Percentiles rank a stretch among this genome's conserved stretches.
These are phyloP conservation scores for Pestalotiopsis sp. DNA, from an alignment of 2,329 filamentous ascomycete species.

Conservation along the genomic window DNA sequence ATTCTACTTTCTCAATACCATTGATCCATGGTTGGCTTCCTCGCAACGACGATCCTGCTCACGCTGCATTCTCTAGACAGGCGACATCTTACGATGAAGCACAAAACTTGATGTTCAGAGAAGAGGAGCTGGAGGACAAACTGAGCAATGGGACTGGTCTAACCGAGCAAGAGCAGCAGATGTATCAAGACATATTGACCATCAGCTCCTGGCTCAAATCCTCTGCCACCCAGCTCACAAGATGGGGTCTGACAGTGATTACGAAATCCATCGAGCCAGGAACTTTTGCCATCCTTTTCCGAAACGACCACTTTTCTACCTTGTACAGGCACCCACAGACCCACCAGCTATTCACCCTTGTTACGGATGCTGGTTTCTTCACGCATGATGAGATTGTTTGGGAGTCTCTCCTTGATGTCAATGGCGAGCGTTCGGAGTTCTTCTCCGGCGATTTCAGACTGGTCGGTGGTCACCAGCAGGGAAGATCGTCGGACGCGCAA, in stretches of 20 bases:
- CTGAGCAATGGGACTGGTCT: constrained; percentile 64
- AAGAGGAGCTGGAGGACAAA: constrained; percentile 86
- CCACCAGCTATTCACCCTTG: constrained; percentile 75
- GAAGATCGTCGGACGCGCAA: constrained; percentile 17
- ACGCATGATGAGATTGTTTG: constrained; percentile 90
- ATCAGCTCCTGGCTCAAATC: constrained; percentile 82
- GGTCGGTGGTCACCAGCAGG: constrained; percentile 63
- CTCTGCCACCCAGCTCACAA: constrained; percentile 86
- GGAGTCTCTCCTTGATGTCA: constrained; percentile 91
- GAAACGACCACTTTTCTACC: constrained; percentile 97
- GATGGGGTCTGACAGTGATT: constrained; percentile 77
- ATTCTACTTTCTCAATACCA: constrained; percentile 85
- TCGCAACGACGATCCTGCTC: constrained; percentile 64
- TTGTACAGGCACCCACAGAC: constrained; percentile 85
- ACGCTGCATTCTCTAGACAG: constrained; percentile 70
- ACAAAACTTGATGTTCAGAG: constrained; percentile 83
- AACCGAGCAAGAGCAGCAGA: constrained; percentile 71
- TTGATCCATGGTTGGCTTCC: constrained; percentile 94
- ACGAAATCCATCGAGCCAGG: constrained; percentile 72
- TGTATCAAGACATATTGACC: constrained; percentile 79
- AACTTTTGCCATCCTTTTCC: constrained; percentile 86
- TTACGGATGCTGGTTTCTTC: constrained; percentile 91
- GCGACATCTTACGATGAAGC: constrained; percentile 90
- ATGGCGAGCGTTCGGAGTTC: constrained; percentile 79
- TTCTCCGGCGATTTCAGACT: constrained; percentile 88